Percentiles rank a stretch among this genome's conserved stretches.
phyloP scores from a whole-genome alignment of 2,329 filamentous ascomycete species.

The Fusarium nodosum region DNA sequence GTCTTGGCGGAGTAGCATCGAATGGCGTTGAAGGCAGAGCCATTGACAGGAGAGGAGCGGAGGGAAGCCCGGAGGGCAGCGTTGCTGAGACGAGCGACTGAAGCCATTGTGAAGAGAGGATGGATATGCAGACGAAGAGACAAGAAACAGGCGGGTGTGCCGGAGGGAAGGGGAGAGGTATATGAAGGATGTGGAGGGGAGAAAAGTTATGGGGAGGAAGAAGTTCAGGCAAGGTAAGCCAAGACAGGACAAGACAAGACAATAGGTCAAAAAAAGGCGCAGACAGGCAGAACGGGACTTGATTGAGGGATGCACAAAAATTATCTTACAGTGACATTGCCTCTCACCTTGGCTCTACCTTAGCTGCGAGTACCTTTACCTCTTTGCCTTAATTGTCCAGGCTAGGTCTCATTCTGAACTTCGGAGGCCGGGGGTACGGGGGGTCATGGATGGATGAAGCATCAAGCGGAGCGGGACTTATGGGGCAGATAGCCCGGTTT shows the following conservation, averaged over 20 bases:
- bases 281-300: constrained; percentile 17
- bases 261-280: constrained; percentile 45
- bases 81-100: constrained; percentile 84
- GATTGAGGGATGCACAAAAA: constrained; percentile 25
- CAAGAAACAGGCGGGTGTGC: constrained; percentile 51
- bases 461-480: constrained; percentile 41
- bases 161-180: constrained; percentile 52
- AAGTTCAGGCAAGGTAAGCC: constrained; percentile 50
- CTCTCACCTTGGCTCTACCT: constrained; percentile 37
- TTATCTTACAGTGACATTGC: constrained; percentile 37
- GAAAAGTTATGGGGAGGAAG: constrained; percentile 52
- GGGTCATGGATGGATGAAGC: constrained; percentile 30
- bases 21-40: constrained; percentile 83
- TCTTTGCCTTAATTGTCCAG: constrained; percentile 12
- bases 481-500: constrained; percentile 39
- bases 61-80: constrained; percentile 84
- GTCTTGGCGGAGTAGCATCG: constrained; percentile 95
- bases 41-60: constrained; percentile 74
- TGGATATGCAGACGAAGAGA: constrained; percentile 50
- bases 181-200: constrained; percentile 52
- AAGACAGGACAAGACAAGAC: constrained; percentile 12
- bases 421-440: constrained; percentile 42
- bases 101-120: constrained; percentile 74
- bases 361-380: constrained; percentile 32
- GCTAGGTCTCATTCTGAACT: constrained; percentile 31